These are phyloP conservation scores for Alternaria panax DNA, from an alignment of 2,329 filamentous ascomycete species.

Conservation along the genomic window DNA sequence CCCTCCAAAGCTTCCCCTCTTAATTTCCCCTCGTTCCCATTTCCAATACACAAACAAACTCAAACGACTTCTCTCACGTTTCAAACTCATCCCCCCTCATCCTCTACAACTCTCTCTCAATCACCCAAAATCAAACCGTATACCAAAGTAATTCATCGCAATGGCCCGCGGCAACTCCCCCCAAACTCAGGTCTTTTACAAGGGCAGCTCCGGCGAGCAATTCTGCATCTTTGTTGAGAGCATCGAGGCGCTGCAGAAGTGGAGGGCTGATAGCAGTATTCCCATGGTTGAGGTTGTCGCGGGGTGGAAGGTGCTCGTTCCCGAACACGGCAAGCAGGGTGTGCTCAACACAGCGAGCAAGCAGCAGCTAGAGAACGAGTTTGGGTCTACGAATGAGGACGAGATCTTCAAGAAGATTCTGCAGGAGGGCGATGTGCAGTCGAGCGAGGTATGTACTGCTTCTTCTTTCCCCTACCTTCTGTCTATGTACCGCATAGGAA, in stretches of 20 bases:
- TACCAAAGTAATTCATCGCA: constrained; percentile 20
- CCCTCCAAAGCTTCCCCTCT: constrained; percentile 46
- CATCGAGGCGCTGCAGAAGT: constrained; percentile 73
- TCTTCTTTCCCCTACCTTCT: neutral
- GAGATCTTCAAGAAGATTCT: constrained; percentile 84
- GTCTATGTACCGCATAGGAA: neutral
- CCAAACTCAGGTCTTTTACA: constrained; percentile 83
- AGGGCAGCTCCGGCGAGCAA: constrained; percentile 71
- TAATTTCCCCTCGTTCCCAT: constrained; percentile 11
- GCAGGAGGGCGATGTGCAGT: constrained; percentile 67
- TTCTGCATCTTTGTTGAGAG: constrained; percentile 72
- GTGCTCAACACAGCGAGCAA: constrained; percentile 79
- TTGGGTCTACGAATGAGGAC: constrained; percentile 80
- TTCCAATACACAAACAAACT: constrained; percentile 1
- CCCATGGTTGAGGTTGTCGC: constrained; percentile 86
- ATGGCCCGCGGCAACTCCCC: constrained; percentile 58
- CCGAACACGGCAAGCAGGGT: constrained; percentile 89
- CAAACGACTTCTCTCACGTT: neutral
- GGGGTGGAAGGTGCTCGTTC: constrained; percentile 87
- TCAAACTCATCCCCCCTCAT: no score
- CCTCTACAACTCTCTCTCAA: neutral
- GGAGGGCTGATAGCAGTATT: constrained; percentile 79
- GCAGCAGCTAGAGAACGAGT: constrained; percentile 79
- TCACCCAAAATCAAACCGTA: neutral
- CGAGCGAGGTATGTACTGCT: constrained; percentile 31